phyloP scores from a whole-genome alignment of 768 basidiomycete species.

The Collybiopsis luxurians region DNA sequence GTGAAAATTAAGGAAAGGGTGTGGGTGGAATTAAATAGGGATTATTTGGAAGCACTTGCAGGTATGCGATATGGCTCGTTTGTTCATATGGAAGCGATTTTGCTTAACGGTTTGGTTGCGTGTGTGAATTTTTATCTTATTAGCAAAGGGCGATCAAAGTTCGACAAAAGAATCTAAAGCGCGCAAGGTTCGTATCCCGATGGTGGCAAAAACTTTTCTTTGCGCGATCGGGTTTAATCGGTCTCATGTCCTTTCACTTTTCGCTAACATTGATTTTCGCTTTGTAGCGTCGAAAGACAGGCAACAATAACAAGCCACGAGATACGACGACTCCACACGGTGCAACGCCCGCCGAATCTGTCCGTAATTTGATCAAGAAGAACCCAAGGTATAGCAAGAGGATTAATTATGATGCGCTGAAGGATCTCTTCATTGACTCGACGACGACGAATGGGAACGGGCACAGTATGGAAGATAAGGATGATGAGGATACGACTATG shows the following conservation, averaged over 20 bases:
- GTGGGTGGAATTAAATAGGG: conserved; percentile 92
- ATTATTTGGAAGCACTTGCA: conserved; percentile 86
- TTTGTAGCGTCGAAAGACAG: conserved; percentile 65
- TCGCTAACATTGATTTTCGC: conserved; percentile 5
- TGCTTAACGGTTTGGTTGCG: conserved; percentile 37
- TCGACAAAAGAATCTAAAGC: conserved; percentile 45
- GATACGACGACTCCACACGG: conserved; percentile 73
- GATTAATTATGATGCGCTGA: conserved; percentile 91
- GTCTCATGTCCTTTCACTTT: too few relatives aligned
- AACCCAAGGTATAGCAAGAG: conserved; percentile 87
- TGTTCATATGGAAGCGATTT: conserved; percentile 25
- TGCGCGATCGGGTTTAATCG: conserved; percentile 17
- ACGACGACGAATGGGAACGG: too few relatives aligned
- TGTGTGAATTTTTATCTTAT: conserved; percentile 9
- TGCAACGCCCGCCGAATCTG: conserved; percentile 72
- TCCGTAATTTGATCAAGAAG: conserved; percentile 77
- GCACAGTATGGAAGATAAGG: not conserved
- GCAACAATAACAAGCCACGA: conserved; percentile 53
- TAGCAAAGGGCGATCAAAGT: conserved; percentile 68
- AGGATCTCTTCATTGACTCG: conserved; percentile 65
- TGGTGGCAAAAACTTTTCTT: conserved; percentile 26
- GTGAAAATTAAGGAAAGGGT: conserved; percentile 84
- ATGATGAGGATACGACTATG: not conserved
- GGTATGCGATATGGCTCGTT: conserved; percentile 37
- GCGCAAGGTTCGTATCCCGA: conserved; percentile 72